Evolutionary conservation across 164 flowering plant genomes (phyloP).

Genomic region (Stephania japonica): DNA sequence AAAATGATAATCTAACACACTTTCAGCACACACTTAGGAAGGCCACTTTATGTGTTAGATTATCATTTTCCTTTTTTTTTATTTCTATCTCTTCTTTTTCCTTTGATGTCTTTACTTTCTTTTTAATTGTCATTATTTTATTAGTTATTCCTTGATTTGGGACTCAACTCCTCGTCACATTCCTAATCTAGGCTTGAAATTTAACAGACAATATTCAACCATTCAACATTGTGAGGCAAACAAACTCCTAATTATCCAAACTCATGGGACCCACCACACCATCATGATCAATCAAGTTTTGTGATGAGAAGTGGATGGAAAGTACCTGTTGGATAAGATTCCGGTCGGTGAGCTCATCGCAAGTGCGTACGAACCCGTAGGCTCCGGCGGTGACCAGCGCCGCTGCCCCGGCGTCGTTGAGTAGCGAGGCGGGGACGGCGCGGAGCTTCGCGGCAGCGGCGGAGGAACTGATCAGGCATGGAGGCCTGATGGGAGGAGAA

Average conservation of each 20-base stretch:
- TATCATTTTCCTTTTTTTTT: too few species aligned
- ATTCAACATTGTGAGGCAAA: background rate
- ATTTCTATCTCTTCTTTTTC: too few species aligned
- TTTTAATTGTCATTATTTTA: too few species aligned
- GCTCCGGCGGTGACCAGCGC: slow-evolving; percentile 51
- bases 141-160: too few species aligned
- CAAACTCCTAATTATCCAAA: background rate
- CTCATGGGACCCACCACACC: background rate
- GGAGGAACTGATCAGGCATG: background rate
- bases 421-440: slow-evolving; percentile 16
- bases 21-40: too few species aligned
- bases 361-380: slow-evolving; percentile 51
- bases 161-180: too few species aligned
- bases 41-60: too few species aligned
- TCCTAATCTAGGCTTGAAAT: too few species aligned
- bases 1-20: too few species aligned
- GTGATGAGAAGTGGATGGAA: background rate
- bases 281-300: background rate
- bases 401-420: slow-evolving; percentile 66
- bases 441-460: background rate
- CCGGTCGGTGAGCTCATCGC: slow-evolving; percentile 51
- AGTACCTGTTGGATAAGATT: slow-evolving; percentile 56
- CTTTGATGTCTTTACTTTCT: too few species aligned
- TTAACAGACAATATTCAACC: too few species aligned
- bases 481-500: background rate